Evolutionary conservation across 257 asterid genomes (phyloP).

Genomic region (Primulina eburnea): DNA sequence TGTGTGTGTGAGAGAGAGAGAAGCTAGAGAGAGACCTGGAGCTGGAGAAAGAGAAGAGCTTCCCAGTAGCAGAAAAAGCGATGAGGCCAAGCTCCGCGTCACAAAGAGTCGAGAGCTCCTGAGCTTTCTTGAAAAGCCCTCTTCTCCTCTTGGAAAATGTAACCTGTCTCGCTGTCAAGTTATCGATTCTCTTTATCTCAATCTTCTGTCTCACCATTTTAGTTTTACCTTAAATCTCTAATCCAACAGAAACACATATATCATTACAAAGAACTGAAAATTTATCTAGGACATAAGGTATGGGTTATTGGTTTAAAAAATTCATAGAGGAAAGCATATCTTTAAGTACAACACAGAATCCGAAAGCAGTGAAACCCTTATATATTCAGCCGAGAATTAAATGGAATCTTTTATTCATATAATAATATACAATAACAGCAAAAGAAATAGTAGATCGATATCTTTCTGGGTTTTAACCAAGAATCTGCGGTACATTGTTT

Average conservation of each 20-base stretch:
- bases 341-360: constrained; percentile 20
- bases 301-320: not conserved
- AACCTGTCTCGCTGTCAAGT: constrained; percentile 48
- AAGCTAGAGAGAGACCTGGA: constrained; percentile 32
- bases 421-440: too few species aligned
- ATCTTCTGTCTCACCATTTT: constrained; percentile 48
- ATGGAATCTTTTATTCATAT: not conserved
- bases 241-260: not conserved
- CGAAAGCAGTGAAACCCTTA: not conserved
- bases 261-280: too few species aligned
- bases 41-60: constrained; percentile 40
- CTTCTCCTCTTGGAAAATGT: constrained; percentile 48
- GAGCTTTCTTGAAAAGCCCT: constrained; percentile 56
- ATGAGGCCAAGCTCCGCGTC: constrained; percentile 30
- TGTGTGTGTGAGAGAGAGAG: not conserved
- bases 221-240: not conserved
- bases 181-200: constrained; percentile 46
- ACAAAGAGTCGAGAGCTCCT: constrained; percentile 39
- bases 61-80: constrained; percentile 48
- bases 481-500: not conserved
- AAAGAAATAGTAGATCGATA: too few species aligned
- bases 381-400: not conserved
- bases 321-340: not conserved
- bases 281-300: not conserved
- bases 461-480: too few species aligned